A percentile compares a stretch with the other conserved stretches of the same genome.
These are phyloP conservation scores for Aspergillus persii DNA, from an alignment of 2,329 filamentous ascomycete species.

Conservation along the genomic window DNA sequence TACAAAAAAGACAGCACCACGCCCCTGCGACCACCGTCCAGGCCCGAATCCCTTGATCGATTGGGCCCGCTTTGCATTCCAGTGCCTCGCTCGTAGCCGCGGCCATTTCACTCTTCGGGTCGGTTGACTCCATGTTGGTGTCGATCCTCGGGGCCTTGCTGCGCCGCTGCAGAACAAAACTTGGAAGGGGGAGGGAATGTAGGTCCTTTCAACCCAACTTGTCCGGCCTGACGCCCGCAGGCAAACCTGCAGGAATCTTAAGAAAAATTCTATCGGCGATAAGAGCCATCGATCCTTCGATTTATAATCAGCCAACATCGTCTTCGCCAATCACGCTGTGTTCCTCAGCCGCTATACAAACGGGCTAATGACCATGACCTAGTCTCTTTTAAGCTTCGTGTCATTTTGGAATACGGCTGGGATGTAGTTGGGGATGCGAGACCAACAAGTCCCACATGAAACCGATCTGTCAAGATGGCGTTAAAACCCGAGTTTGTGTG, in stretches of 20 bases:
- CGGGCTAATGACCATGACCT: background rate
- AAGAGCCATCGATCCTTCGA: background rate
- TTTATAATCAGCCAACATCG: background rate
- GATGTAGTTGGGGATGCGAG: too few species aligned
- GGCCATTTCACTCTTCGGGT: background rate
- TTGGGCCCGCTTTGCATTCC: background rate
- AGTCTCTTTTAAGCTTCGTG: background rate
- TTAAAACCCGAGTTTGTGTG: too few species aligned
- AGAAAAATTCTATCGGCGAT: background rate
- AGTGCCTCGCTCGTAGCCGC: background rate
- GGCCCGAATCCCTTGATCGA: slow-evolving; percentile 34
- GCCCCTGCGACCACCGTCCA: slow-evolving; percentile 56
- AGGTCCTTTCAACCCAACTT: background rate
- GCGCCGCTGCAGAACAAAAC: background rate
- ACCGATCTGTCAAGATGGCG: too few species aligned
- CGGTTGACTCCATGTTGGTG: background rate
- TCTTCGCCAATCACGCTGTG: background rate
- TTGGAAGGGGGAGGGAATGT: background rate
- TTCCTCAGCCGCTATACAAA: background rate
- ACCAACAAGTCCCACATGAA: too few species aligned
- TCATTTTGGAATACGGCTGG: too few species aligned
- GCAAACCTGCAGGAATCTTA: background rate
- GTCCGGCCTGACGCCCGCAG: too few species aligned
- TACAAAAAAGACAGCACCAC: slow-evolving; percentile 44
- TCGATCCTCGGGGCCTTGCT: background rate